phyloP scores from a whole-genome alignment of 208 protist species.

The Balamuthia mandrillaris region DNA sequence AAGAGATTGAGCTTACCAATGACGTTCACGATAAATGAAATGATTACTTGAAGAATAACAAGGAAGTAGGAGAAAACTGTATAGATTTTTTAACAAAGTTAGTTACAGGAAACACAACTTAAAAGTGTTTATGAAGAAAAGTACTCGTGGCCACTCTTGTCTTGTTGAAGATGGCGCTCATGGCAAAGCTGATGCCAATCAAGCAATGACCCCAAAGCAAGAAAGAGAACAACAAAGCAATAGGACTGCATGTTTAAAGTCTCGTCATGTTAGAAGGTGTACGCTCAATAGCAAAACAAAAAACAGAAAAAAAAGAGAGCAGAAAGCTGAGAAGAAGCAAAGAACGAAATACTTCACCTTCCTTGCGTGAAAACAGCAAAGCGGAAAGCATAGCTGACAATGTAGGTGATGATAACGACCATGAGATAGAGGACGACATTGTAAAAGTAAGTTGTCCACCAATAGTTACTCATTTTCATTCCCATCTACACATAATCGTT shows the following conservation, averaged over 20 bases:
- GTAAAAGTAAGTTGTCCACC: slow-evolving; percentile 13
- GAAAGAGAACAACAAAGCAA: background rate
- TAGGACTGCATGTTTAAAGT: background rate
- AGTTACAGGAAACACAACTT: too few relatives aligned
- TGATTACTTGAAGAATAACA: slow-evolving; percentile 11
- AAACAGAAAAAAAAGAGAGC: background rate
- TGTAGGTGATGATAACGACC: slow-evolving; percentile 9
- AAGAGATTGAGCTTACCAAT: background rate
- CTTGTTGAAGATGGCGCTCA: slow-evolving; percentile 24
- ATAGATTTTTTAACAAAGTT: too few relatives aligned
- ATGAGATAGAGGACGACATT: slow-evolving; percentile 1
- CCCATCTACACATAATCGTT: background rate
- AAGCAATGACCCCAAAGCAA: slow-evolving; percentile 29
- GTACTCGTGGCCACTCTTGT: slow-evolving; percentile 30
- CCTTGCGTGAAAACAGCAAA: slow-evolving; percentile 35
- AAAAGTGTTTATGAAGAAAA: background rate
- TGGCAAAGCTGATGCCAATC: slow-evolving; percentile 11
- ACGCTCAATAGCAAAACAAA: background rate
- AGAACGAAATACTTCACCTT: background rate
- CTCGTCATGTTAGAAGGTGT: background rate
- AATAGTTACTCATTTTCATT: slow-evolving; percentile 35
- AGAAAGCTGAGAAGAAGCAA: background rate
- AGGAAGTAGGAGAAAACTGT: slow-evolving; percentile 39
- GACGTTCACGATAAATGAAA: slow-evolving; percentile 27
- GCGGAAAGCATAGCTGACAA: background rate